Evolutionary conservation across 2,329 filamentous ascomycete genomes (phyloP).

Genomic region (Colletotrichum simmondsii): DNA sequence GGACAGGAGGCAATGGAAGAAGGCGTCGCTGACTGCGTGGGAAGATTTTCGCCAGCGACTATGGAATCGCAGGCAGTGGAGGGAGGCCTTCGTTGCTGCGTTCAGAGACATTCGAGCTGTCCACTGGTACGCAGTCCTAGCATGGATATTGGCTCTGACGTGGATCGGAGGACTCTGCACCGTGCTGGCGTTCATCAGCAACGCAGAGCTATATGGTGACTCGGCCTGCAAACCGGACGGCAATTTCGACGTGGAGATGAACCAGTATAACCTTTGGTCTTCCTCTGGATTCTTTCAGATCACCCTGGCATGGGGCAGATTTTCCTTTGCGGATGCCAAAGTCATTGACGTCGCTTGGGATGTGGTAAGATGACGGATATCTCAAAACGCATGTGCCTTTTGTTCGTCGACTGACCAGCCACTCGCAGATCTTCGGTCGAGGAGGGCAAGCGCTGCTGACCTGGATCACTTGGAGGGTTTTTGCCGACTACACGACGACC

Average conservation of each 20-base stretch:
- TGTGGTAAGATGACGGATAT: constrained; percentile 36
- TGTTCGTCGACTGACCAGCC: neutral
- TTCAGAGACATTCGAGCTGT: neutral
- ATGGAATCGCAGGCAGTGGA: constrained; percentile 11
- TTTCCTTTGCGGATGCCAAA: constrained; percentile 41
- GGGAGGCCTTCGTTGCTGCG: neutral
- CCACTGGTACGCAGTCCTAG: neutral
- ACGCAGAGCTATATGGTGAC: too few relatives aligned
- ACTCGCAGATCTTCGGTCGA: constrained; percentile 40
- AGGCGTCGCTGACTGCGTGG: too few relatives aligned
- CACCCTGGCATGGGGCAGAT: constrained; percentile 34
- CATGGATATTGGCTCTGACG: neutral
- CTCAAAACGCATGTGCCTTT: too few relatives aligned
- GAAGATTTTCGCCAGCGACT: neutral
- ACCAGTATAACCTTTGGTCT: constrained; percentile 34
- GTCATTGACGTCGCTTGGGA: constrained; percentile 42
- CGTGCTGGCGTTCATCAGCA: neutral
- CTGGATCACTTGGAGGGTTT: constrained; percentile 40
- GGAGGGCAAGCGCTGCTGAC: constrained; percentile 41
- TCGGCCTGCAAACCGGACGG: constrained; percentile 34
- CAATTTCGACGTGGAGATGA: constrained; percentile 19
- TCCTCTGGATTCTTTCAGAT: constrained; percentile 36
- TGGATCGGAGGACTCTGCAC: neutral
- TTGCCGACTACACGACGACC: constrained; percentile 40
- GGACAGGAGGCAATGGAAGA: constrained; percentile 7